Evolutionary conservation across 352 stramenopile genomes (phyloP).

Genomic region (Nothophytophthora sp.): DNA sequence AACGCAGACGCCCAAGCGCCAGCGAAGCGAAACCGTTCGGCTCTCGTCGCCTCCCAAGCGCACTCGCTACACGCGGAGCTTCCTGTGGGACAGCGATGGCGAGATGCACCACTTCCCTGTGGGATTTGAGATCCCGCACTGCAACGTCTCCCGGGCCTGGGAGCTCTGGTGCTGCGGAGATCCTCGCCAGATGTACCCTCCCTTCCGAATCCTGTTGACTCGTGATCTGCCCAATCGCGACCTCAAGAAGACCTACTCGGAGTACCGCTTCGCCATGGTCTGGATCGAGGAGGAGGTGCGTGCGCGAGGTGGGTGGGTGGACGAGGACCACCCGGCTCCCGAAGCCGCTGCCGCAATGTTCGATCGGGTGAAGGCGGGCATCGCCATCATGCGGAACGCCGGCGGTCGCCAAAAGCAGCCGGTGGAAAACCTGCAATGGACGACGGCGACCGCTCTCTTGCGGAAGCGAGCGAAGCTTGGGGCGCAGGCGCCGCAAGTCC

Average conservation of each 20-base stretch:
- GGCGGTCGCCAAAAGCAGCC: not conserved
- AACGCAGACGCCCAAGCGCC: no score
- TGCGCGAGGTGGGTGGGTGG: not conserved
- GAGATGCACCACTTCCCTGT: not conserved
- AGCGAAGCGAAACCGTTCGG: not conserved
- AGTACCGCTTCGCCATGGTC: not conserved
- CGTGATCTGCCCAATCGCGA: not conserved
- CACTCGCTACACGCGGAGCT: not conserved
- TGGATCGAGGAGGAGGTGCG: not conserved
- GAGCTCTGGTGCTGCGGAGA: not conserved
- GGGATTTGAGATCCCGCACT: not conserved
- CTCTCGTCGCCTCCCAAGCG: not conserved
- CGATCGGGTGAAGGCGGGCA: not conserved
- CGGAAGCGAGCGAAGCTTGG: not conserved
- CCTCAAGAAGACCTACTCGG: not conserved
- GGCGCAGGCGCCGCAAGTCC: no score
- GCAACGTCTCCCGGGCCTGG: not conserved
- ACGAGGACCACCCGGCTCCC: not conserved
- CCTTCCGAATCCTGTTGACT: not conserved
- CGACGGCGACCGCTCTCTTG: not conserved
- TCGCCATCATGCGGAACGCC: not conserved
- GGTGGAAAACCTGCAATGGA: not conserved
- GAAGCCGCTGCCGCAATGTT: not conserved
- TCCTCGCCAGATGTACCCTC: not conserved
- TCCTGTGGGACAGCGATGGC: not conserved